These are phyloP conservation scores for Citrus reticulata DNA, from an alignment of 345 rosid species.

Conservation along the genomic window DNA sequence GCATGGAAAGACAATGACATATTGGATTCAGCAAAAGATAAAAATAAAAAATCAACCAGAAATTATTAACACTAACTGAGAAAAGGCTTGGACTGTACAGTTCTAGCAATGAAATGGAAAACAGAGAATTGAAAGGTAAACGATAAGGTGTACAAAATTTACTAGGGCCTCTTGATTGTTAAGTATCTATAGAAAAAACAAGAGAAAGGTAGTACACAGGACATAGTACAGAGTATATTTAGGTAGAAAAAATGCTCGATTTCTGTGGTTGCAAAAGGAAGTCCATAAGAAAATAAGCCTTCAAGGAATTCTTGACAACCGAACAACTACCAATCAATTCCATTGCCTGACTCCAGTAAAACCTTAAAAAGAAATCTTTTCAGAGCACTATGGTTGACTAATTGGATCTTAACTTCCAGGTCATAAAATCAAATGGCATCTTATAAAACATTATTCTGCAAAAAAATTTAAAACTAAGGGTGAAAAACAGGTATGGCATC, in stretches of 20 bases:
- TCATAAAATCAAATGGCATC: conserved; percentile 12
- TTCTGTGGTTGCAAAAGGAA: background rate
- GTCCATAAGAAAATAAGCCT: background rate
- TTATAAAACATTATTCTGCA: conserved; percentile 26
- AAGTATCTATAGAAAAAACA: background rate
- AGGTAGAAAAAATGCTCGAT: background rate
- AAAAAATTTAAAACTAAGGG: background rate
- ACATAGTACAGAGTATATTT: background rate
- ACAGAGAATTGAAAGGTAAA: background rate
- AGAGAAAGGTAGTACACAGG: background rate
- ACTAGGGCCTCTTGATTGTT: background rate
- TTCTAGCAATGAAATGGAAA: background rate
- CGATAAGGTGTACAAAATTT: background rate
- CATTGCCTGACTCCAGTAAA: background rate
- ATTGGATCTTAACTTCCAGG: conserved; percentile 15
- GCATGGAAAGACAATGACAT: background rate
- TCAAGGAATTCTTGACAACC: background rate
- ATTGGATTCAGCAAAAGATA: background rate
- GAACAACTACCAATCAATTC: conserved; percentile 1
- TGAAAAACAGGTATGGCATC: conserved; percentile 13
- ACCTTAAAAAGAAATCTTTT: conserved; percentile 8
- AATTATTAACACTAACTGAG: background rate
- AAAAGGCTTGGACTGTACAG: background rate
- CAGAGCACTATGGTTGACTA: conserved; percentile 13
- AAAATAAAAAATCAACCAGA: background rate